A percentile compares a stretch with the other conserved stretches of the same genome.
Evolutionary conservation across 805 yeast genomes (phyloP).

Genomic region (Schwanniomyces occidentalis): DNA sequence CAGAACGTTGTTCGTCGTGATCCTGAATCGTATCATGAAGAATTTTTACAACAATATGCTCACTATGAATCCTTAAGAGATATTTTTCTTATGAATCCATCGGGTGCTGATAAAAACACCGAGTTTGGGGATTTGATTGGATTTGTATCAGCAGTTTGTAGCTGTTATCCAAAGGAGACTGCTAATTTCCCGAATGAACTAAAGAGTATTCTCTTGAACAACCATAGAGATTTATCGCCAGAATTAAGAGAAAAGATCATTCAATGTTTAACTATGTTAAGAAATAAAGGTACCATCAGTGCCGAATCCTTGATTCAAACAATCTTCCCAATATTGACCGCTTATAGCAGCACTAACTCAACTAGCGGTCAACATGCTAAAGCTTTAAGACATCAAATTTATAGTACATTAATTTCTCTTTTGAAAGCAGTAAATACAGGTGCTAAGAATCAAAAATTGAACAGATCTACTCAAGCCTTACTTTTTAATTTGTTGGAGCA

Average conservation of each 20-base stretch:
- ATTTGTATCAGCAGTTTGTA: slow-evolving; percentile 88
- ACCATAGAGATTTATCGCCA: slow-evolving; percentile 80
- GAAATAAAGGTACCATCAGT: slow-evolving; percentile 77
- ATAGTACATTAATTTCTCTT: slow-evolving; percentile 72
- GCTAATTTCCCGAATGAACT: slow-evolving; percentile 81
- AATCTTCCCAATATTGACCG: slow-evolving; percentile 78
- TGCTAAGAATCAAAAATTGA: slow-evolving; percentile 85
- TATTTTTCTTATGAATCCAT: slow-evolving; percentile 73
- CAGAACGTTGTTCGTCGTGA: slow-evolving; percentile 94
- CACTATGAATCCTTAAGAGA: slow-evolving; percentile 92
- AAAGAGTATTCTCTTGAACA: slow-evolving; percentile 62
- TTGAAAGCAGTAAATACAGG: slow-evolving; percentile 84
- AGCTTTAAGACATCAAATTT: slow-evolving; percentile 78
- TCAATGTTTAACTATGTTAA: slow-evolving; percentile 83
- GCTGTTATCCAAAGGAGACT: slow-evolving; percentile 88
- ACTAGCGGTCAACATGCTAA: slow-evolving; percentile 68
- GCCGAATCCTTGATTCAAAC: slow-evolving; percentile 84
- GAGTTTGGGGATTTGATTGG: slow-evolving; percentile 83
- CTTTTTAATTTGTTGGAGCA: slow-evolving; percentile 84
- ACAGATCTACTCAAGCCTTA: slow-evolving; percentile 87
- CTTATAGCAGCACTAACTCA: slow-evolving; percentile 52
- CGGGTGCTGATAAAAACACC: slow-evolving; percentile 52
- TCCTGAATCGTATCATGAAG: slow-evolving; percentile 92
- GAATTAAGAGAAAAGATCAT: slow-evolving; percentile 89
- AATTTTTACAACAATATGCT: slow-evolving; percentile 86